phyloP scores from a whole-genome alignment of 1,284 basidiomycete species.

The Rhodotorula sp. region DNA sequence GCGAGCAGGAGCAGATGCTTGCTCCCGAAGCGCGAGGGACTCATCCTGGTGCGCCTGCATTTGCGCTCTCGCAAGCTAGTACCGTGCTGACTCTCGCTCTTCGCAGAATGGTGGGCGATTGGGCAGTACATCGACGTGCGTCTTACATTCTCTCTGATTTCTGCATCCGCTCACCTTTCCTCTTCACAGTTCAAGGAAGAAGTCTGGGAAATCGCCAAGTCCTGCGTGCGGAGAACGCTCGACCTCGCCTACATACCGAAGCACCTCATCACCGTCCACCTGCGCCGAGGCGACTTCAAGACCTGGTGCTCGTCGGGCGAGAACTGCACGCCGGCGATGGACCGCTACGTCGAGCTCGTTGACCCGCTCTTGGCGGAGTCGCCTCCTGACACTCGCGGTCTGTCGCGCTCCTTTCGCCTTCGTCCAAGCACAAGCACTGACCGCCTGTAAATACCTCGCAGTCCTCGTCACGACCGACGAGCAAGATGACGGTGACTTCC shows the following conservation, averaged over 20 bases:
- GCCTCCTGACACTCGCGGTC: conserved; percentile 51
- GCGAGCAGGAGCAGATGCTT: conserved; percentile 17
- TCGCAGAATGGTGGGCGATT: conserved; percentile 31
- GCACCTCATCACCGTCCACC: conserved; percentile 64
- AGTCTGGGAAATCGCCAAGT: conserved; percentile 32
- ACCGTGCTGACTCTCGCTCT: not conserved
- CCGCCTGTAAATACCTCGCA: too few species aligned
- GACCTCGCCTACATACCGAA: conserved; percentile 10
- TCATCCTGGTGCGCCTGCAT: conserved; percentile 12
- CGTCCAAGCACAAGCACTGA: too few species aligned
- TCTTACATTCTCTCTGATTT: not conserved
- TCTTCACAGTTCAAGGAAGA: conserved; percentile 22
- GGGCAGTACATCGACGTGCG: conserved; percentile 35
- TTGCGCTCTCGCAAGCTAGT: too few species aligned
- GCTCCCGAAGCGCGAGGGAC: conserved; percentile 6
- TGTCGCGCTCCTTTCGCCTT: conserved; percentile 43
- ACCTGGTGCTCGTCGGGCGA: conserved; percentile 41
- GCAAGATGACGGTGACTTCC: conserved; percentile 59
- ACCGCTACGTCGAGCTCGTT: conserved; percentile 60
- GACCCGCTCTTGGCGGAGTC: conserved; percentile 62
- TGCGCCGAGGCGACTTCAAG: conserved; percentile 63
- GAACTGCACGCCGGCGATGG: conserved; percentile 63
- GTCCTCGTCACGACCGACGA: conserved; percentile 74
- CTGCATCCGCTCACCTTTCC: not conserved
- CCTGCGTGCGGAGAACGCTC: conserved; percentile 9